Evolutionary conservation across 805 yeast genomes (phyloP), one percentile per base, ranked within the genome.

Genomic region (Ogataea saltuana): DNA sequence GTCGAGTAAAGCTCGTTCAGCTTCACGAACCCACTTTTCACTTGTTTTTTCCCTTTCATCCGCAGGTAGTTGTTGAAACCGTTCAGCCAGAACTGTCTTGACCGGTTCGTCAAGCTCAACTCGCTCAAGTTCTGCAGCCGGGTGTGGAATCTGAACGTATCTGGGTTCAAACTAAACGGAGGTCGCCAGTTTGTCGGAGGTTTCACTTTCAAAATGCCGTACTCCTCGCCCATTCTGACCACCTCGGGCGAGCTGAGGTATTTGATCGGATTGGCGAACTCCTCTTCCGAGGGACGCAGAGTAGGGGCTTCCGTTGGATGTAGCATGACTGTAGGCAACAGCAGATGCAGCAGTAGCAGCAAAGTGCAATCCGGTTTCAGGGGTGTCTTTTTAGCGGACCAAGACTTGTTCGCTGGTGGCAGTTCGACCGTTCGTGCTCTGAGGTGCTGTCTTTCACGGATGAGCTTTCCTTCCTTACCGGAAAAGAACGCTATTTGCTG

Each of bases 121-220:
- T 84, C 88, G 53, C 78, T 75, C 41, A 86, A 56, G 35, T 72
- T 75, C 58, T 85, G 93, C n/a, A 81, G 58, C 42, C 95, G 63
- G 7, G 88, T 83, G 48, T 78, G 81, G 56, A 86, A 85, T 37
- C 64, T 71, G 61, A 85, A 85, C n/a, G 57, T 59, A 6, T 65
- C 54, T 34, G 69, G 67, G 37, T 83, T 71, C 16, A 85, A 65
- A 42, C 80, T 71, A 49, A 83, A 73, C 0, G 78, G 78, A 0
- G 83, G 82, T 35, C 57, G 58, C 81, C 82, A 78, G n/a, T 55
- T 62, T 13, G 49, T 42, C 0, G 83, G 83, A 4, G 83, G 83
- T 7, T 69, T 65, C 2, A 78, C 53, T 53, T 78, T 78, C 22
- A 78, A 59, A n/a, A 78, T 64, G 2, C 83, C 83, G 52, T 61